Evolutionary conservation across 768 basidiomycete genomes (phyloP), one percentile per base, ranked within the genome.

Genomic region (Butyriboletus loyo): DNA sequence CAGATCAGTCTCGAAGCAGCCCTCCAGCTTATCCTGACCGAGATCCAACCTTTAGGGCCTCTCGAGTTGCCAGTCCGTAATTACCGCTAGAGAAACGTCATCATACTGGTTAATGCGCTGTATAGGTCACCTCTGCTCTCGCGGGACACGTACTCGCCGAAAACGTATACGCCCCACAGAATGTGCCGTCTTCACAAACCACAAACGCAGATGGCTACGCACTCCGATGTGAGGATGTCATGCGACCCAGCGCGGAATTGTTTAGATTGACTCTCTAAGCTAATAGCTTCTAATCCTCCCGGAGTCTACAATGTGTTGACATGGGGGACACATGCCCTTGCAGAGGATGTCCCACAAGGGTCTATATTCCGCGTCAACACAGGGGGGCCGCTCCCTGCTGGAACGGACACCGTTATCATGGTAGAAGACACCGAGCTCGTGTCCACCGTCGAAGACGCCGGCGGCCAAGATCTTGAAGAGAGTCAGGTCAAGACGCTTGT

Each of bases 171-270:
- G 84, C 90, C 5, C 72, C 81, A 1, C 74, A 79, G 30, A 73
- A 89, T 60, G 78, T 89, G 0, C 92, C 92, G 3, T 64, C 67
- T 4, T 78, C 78, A 2, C 66, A 74, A 17, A 90, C 89, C 1
- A 92, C 92, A 6, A 94, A 83, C 58, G 91, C 92, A 11, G 92
- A 95, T 66, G 92, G 92, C 1, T 96, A 96, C 64, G 92, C 92
- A 5, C 68, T 94, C 1, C 75, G 81, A 53, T 83, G 89, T 89
- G 61, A 55, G 80, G 80, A 56, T 4, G 22, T 11, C 7, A 8
- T 46, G n/a, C 32, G 14, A 48, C 17, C 13, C 31, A 19, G 5
- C 9, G 21, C 39, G 3, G 17, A 34, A 45, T 44, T 27, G 11
- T 44, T 47, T 22, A 7, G 17, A 11, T 27, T 63, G 28, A 63